Evolutionary conservation across 164 flowering plant species (phyloP).

Genomic region (Warburgia ugandensis): DNA sequence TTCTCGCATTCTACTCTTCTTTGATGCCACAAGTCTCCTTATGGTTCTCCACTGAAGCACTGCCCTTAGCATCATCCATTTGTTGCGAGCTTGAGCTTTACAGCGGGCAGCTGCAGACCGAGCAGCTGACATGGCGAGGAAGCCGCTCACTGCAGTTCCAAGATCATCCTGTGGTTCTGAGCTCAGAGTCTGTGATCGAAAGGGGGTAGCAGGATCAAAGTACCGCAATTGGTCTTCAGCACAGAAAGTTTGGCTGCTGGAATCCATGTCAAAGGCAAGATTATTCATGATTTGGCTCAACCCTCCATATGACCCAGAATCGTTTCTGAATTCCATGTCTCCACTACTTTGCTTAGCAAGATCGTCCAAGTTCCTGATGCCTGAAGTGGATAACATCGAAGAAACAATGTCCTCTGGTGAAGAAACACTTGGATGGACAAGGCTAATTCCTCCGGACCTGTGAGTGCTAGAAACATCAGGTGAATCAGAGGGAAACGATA

Average conservation of each 20-base stretch:
- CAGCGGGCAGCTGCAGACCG: too few relatives aligned
- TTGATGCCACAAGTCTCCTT: constrained; percentile 22
- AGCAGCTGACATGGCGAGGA: constrained; percentile 23
- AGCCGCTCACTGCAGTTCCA: constrained; percentile 38
- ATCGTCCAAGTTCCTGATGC: constrained; percentile 33
- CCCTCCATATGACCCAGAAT: not conserved
- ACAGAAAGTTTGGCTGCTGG: constrained; percentile 23
- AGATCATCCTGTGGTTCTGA: constrained; percentile 39
- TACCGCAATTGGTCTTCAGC: constrained; percentile 36
- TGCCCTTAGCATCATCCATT: constrained; percentile 45
- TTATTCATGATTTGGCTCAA: too few relatives aligned
- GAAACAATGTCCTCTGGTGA: constrained; percentile 50
- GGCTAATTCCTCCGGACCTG: constrained; percentile 26
- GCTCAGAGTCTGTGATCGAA: constrained; percentile 20
- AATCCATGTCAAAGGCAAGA: too few relatives aligned
- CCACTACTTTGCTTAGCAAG: constrained; percentile 29
- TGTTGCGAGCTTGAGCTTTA: constrained; percentile 38
- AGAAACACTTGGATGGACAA: constrained; percentile 23
- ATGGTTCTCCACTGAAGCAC: constrained; percentile 41
- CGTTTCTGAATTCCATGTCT: constrained; percentile 35
- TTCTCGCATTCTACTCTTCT: constrained; percentile 11
- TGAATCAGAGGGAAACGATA: constrained; percentile 26
- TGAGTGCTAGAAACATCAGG: constrained; percentile 23
- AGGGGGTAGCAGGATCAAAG: constrained; percentile 25
- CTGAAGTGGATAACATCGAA: constrained; percentile 16